Base-by-base conservation (phyloP, 2,329 filamentous ascomycete species). In the Rutstroemia sp. region DNA sequence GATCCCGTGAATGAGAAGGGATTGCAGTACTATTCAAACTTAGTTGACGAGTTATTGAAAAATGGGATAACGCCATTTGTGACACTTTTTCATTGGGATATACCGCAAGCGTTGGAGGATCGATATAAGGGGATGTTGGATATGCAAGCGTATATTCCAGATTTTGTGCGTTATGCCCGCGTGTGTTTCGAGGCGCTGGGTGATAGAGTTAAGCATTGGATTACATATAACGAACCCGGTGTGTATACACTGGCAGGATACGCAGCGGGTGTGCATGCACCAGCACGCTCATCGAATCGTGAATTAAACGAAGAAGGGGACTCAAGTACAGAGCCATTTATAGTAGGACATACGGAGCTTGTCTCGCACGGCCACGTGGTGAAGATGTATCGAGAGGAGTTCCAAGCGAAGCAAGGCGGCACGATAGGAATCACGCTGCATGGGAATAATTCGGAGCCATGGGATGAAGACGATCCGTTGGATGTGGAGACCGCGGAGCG, bases 141-240 rank as follows among this genome's bases (percentile, higher is more conserved):
- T 77, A 84, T 86, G 69, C 76, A 84, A 27, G 88, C 92, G 73
- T 94, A 92, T 70, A 83, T 87, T 1, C 80, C 86, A 54, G 90
- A 95, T 73, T 95, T 84, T 68, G 84, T 88, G 66, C 75, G 85
- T 71, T 95, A 91, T 68, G 87, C 89, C 8, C 82, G 86, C 60
- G 76, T 90, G 48, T 78, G 89, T 66, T 94, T 89, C 75, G 78
- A 86, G 68, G 80, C 83, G 1, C 78, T 94, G 6, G 62, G 63
- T 51, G 79, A 83, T 60, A 86, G 84, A 70, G 88, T 90, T 68
- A 89, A 89, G 76, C 79, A 89, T 73, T 95, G 89, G 89, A 88
- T 91, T 69, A 92, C 88, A 23, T 89, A 92, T 75, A 92, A 92
- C 70, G 89, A 95, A 74, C 89, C 89, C 5, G 92, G 87, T 81